phyloP scores from a whole-genome alignment of 768 basidiomycete genomes.

The Boletellus ananas region DNA sequence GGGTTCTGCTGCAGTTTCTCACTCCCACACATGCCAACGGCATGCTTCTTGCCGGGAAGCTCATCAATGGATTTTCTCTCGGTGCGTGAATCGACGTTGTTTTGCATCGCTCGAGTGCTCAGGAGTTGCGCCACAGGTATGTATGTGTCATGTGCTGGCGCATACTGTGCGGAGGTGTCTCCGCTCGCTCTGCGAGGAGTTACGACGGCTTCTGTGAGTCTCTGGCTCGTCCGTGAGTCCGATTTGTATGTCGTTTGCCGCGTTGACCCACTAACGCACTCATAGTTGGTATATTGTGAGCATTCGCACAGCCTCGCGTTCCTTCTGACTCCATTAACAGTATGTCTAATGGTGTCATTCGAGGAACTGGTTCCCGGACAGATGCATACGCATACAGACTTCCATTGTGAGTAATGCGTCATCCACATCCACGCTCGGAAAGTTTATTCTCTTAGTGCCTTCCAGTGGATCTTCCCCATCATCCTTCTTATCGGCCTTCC shows the following conservation, averaged over 20 bases:
- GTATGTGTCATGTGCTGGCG: conserved; percentile 23
- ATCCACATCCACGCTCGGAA: neutral
- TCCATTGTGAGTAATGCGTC: conserved; percentile 22
- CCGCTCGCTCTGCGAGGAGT: conserved; percentile 25
- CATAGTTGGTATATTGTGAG: conserved; percentile 24
- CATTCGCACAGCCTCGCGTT: too few species aligned
- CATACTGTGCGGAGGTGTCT: conserved; percentile 27
- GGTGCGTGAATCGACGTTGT: conserved; percentile 5
- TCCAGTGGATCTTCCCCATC: conserved; percentile 34
- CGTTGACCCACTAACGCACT: neutral
- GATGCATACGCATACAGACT: conserved; percentile 24
- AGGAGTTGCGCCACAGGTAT: conserved; percentile 9
- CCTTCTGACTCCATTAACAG: conserved; percentile 1
- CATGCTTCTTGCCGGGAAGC: conserved; percentile 23
- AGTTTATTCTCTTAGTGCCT: conserved; percentile 12
- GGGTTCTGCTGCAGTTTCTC: conserved; percentile 21
- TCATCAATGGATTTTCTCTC: conserved; percentile 25
- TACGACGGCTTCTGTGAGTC: conserved; percentile 22
- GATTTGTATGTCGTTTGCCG: too few species aligned
- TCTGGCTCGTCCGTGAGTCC: conserved; percentile 24
- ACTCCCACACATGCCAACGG: conserved; percentile 20
- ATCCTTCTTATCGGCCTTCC: conserved; percentile 30
- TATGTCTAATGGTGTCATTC: conserved; percentile 25
- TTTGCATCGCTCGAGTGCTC: neutral
- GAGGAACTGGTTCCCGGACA: conserved; percentile 19